These are phyloP conservation scores for Colletotrichum theobromicola DNA, from an alignment of 2,329 filamentous ascomycete species.

Conservation along the genomic window DNA sequence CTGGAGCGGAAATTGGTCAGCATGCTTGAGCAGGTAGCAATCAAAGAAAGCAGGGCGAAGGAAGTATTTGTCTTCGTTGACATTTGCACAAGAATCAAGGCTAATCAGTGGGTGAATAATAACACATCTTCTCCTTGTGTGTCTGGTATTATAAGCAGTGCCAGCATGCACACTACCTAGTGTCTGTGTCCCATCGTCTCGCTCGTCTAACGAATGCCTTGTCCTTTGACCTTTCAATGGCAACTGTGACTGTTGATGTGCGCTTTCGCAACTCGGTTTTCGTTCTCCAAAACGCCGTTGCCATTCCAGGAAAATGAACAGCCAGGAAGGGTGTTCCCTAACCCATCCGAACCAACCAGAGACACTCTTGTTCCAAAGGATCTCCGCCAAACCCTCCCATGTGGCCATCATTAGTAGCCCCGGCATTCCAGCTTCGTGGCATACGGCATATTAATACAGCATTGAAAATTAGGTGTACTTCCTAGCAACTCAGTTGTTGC, in stretches of 20 bases:
- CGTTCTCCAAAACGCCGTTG: slow-evolving; percentile 18
- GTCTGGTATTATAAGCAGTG: not conserved
- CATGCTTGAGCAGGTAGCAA: not conserved
- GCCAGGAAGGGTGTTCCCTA: not conserved
- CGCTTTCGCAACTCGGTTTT: not conserved
- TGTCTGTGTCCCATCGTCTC: not conserved
- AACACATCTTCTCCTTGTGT: not conserved
- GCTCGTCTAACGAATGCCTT: not conserved
- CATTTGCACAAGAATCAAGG: not conserved
- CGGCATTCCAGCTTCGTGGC: not conserved
- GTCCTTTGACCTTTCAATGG: not conserved
- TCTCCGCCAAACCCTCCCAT: not conserved
- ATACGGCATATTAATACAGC: slow-evolving; percentile 15
- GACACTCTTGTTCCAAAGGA: not conserved
- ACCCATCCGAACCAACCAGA: not conserved
- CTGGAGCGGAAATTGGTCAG: not conserved
- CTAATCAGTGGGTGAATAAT: not conserved
- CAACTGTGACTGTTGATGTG: not conserved
- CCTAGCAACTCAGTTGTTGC: not conserved
- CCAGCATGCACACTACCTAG: not conserved
- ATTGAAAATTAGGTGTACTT: slow-evolving; percentile 10
- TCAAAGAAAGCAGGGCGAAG: not conserved
- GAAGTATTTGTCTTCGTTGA: not conserved
- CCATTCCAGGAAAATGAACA: not conserved
- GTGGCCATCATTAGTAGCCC: slow-evolving; percentile 7